Evolutionary conservation across 2,329 filamentous ascomycete genomes (phyloP).

Genomic region (Bimuria novae-zelandiae): DNA sequence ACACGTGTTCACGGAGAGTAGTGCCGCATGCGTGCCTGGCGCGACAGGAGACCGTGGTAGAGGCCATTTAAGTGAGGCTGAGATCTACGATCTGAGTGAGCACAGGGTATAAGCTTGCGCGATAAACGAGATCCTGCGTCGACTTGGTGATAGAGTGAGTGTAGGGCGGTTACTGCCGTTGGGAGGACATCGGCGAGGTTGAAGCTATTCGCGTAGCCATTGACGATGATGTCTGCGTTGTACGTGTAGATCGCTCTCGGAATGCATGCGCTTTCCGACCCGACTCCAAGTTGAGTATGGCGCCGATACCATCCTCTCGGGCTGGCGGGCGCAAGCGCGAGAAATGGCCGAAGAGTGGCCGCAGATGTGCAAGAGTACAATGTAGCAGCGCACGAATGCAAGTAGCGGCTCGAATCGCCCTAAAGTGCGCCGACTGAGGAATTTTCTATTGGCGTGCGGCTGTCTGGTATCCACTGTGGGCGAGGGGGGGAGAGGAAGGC

Average conservation of each 20-base stretch:
- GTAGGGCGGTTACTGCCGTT: background rate
- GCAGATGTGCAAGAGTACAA: background rate
- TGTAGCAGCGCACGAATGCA: background rate
- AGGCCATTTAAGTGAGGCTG: background rate
- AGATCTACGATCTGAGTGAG: background rate
- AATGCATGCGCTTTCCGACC: too few species aligned
- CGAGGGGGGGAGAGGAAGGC: background rate
- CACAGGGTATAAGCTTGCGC: background rate
- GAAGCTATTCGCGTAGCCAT: background rate
- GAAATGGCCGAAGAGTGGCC: background rate
- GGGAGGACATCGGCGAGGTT: background rate
- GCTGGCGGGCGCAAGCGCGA: background rate
- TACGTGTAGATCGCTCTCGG: background rate
- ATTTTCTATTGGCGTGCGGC: background rate
- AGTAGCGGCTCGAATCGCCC: background rate
- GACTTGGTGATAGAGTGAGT: background rate
- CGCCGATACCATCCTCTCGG: background rate
- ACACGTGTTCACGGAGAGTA: slow-evolving; percentile 1
- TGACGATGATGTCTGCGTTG: background rate
- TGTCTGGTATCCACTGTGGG: background rate
- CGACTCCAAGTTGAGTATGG: too few species aligned
- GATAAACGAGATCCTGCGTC: background rate
- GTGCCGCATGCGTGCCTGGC: background rate
- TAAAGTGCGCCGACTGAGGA: background rate
- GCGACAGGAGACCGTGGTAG: background rate